These are phyloP conservation scores for Aspergillus quadricinctus DNA, from an alignment of 2,329 filamentous ascomycete genomes.

Conservation along the genomic window DNA sequence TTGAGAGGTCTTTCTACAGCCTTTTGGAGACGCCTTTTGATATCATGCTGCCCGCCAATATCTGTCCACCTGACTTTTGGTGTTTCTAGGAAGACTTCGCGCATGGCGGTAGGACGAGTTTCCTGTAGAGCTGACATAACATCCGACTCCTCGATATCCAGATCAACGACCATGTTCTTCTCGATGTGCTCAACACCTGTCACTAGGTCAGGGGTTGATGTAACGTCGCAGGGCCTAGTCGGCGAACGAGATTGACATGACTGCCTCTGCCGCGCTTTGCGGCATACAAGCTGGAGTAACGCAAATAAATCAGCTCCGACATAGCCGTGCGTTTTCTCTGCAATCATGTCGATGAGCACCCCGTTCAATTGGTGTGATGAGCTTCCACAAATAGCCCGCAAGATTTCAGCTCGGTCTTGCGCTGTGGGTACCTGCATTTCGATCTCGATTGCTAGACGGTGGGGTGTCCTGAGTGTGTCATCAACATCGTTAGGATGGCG, in stretches of 20 bases:
- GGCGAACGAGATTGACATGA: conserved; percentile 9
- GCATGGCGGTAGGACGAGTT: conserved; percentile 79
- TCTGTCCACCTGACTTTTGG: conserved; percentile 82
- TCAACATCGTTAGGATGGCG: conserved; percentile 70
- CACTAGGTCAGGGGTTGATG: background rate
- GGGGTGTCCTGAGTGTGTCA: conserved; percentile 58
- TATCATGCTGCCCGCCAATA: conserved; percentile 75
- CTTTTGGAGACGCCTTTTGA: conserved; percentile 64
- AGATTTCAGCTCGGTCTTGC: conserved; percentile 66
- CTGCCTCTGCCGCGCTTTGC: conserved; percentile 35
- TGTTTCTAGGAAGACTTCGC: conserved; percentile 82
- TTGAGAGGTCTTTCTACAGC: conserved; percentile 57
- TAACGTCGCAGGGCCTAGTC: background rate
- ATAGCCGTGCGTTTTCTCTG: conserved; percentile 79
- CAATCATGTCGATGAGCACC: conserved; percentile 55
- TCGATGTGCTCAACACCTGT: conserved; percentile 1
- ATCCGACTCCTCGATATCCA: conserved; percentile 34
- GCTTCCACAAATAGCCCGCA: conserved; percentile 53
- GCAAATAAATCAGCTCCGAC: conserved; percentile 72
- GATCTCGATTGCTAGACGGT: conserved; percentile 64
- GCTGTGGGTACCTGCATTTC: conserved; percentile 74
- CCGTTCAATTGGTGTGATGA: conserved; percentile 49
- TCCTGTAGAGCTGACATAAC: conserved; percentile 55
- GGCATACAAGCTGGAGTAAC: conserved; percentile 55
- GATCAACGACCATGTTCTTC: conserved; percentile 15